Evolutionary conservation across 441 rosid species (phyloP).

Genomic region (Oxalis stricta): DNA sequence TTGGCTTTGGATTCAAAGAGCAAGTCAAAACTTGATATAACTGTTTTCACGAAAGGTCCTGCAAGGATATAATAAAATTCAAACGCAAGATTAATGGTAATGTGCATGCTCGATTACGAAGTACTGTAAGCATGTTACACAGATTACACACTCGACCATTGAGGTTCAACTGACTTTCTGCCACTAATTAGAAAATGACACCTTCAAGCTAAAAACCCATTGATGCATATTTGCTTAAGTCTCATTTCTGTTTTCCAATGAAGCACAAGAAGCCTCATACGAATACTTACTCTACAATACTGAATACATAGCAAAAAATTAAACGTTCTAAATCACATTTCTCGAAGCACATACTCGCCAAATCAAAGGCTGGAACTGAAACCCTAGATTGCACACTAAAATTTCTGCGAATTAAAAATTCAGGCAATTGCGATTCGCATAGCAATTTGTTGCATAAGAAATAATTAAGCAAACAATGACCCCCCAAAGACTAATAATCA

Average conservation of each 20-base stretch:
- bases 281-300: neutral
- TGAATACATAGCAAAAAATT: neutral
- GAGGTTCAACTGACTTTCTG: no score
- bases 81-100: neutral
- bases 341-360: neutral
- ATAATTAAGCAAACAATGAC: no score
- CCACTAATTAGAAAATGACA: no score
- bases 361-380: conserved; percentile 3
- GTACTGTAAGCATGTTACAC: neutral
- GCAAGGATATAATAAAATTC: neutral
- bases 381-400: conserved; percentile 15
- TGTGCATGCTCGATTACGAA: neutral
- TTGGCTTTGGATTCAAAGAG: conserved; percentile 4
- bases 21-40: neutral
- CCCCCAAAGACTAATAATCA: no score
- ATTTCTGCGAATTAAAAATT: neutral
- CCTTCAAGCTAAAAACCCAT: no score
- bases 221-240: neutral
- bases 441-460: no score
- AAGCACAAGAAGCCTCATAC: neutral
- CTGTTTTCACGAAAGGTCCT: neutral
- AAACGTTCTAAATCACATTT: no score
- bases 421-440: no score
- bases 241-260: neutral
- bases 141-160: no score